Evolutionary conservation across 495 filamentous ascomycete genomes (phyloP).

Genomic region (Daldinia decipiens): DNA sequence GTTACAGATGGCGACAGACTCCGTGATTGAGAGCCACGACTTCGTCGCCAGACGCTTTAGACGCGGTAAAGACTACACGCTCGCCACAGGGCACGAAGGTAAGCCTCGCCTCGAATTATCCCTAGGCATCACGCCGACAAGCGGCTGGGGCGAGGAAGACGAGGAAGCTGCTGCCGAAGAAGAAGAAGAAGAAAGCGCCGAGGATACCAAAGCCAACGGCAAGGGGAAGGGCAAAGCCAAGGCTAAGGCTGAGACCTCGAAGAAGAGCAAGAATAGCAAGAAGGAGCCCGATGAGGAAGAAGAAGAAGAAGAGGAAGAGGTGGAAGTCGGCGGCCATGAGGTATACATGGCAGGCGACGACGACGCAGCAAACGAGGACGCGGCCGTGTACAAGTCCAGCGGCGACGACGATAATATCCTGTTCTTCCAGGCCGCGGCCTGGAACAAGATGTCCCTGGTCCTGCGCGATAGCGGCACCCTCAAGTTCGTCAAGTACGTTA

Average conservation of each 20-base stretch:
- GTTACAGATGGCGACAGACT: constrained; percentile 82
- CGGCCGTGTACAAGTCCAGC: constrained; percentile 83
- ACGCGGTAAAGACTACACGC: constrained; percentile 86
- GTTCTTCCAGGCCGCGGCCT: constrained; percentile 85
- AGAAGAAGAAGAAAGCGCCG: constrained; percentile 49
- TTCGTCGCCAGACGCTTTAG: constrained; percentile 85
- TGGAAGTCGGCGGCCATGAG: constrained; percentile 85
- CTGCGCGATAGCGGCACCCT: constrained; percentile 86
- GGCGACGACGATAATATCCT: constrained; percentile 92
- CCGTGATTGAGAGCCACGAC: constrained; percentile 71
- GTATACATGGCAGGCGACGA: constrained; percentile 93
- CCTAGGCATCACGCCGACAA: constrained; percentile 81
- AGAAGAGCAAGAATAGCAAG: constrained; percentile 33
- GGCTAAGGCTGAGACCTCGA: constrained; percentile 38
- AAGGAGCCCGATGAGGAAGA: constrained; percentile 47
- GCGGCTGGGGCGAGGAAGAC: constrained; percentile 83
- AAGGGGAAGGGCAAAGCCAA: constrained; percentile 52
- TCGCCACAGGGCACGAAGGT: constrained; percentile 85
- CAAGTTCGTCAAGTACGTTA: constrained; percentile 97
- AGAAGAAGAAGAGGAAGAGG: constrained; percentile 46
- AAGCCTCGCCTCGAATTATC: constrained; percentile 88
- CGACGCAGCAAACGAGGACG: constrained; percentile 72
- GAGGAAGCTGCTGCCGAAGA: constrained; percentile 55
- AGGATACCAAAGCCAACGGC: constrained; percentile 62
- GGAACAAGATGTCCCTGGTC: constrained; percentile 91